phyloP scores from a whole-genome alignment of 495 filamentous ascomycete genomes.

The Penicillium crystallinum region DNA sequence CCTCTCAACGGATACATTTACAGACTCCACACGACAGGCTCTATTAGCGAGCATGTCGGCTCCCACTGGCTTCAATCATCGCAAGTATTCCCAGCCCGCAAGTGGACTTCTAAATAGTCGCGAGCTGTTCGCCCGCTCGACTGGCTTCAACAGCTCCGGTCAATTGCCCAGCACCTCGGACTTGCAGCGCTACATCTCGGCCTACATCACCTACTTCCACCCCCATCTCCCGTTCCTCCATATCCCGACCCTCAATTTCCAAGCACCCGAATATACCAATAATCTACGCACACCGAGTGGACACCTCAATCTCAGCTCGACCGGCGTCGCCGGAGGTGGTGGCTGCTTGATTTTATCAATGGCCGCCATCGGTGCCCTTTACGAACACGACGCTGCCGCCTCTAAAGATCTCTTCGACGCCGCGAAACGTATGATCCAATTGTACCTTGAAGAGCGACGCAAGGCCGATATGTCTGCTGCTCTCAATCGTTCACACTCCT shows the following conservation, averaged over 20 bases:
- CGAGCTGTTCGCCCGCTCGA: conserved; percentile 42
- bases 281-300: conserved; percentile 50
- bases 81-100: conserved; percentile 73
- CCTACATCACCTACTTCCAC: conserved; percentile 92
- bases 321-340: conserved; percentile 68
- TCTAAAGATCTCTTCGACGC: conserved; percentile 88
- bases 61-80: conserved; percentile 63
- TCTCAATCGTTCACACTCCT: conserved; percentile 55
- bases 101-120: conserved; percentile 43
- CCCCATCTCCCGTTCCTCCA: conserved; percentile 93
- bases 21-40: conserved; percentile 87
- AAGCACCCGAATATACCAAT: conserved; percentile 63
- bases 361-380: conserved; percentile 93
- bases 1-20: conserved; percentile 74
- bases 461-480: conserved; percentile 84
- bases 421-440: conserved; percentile 90
- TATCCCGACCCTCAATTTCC: conserved; percentile 87
- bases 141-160: conserved; percentile 44
- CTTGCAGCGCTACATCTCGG: conserved; percentile 84
- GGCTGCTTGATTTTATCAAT: conserved; percentile 92
- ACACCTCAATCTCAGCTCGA: conserved; percentile 52
- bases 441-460: conserved; percentile 88
- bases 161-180: conserved; percentile 82
- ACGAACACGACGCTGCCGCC: conserved; percentile 73
- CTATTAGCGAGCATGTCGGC: conserved; percentile 78